Base-by-base conservation (phyloP, 768 basidiomycete species). In the Tephrocybe sp. region DNA sequence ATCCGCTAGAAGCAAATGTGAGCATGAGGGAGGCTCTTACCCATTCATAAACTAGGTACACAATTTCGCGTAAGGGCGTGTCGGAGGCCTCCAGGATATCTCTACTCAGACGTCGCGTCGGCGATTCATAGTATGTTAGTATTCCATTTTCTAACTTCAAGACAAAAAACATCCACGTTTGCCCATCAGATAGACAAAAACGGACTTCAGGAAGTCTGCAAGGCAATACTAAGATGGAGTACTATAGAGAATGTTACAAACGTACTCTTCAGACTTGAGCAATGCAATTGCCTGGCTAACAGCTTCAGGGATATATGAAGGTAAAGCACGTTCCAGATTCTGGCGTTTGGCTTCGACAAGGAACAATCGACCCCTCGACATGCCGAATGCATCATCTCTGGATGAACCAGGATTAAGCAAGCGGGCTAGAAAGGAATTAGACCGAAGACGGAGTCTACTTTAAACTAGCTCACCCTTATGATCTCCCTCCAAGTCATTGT, bases 161-260 rank as follows among this genome's bases (percentile, higher is more conserved):
- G 45, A 68, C 57, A 44, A 62, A 65, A 56, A 69, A 69, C 46
- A 66, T 60, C 66, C 65, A 69, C 33, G 38, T 55, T 46, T 60
- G 57, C 65, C n/a, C 63, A 60, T 68, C 63, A 48, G 68, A 65
- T 57, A 69, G 59, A 60, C 66, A 69, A 55, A 68, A 68, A 53
- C 60, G 63, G 53, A 67, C 65, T 39, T 63, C 61, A 33, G 51
- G 54, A 53, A 60, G 58, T 43, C 64, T 68, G n/a, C 52, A 35
- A 60, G 51, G 40, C 38, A 1, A 61, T 50, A 54, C 53, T 31
- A 59, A 48, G 44, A 58, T 49, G 46, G 31, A 49, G 5, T 49
- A 42, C 43, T 53, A n/a, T n/a, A n/a, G 51, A 46, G 22, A 51
- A 35, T 34, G 50, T 36, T 47, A 26, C 5, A 23, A 55, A 60